A percentile compares a stretch with the other conserved stretches of the same genome.
Evolutionary conservation across 1,139 yeast species (phyloP).

Genomic region (Kurtzmaniella quercitrusa): DNA sequence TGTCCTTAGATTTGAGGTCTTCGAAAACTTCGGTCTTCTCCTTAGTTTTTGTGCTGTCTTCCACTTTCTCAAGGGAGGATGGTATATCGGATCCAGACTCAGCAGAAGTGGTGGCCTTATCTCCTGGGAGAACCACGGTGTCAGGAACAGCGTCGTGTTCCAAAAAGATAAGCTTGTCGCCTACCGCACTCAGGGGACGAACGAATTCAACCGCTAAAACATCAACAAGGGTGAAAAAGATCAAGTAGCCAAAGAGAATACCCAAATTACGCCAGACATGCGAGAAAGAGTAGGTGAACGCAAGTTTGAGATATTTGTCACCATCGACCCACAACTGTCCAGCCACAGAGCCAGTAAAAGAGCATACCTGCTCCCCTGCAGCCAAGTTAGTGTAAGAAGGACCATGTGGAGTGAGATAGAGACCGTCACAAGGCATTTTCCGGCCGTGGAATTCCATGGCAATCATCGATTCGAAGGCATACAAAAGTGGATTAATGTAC

Average conservation of each 20-base stretch:
- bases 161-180: constrained; percentile 54
- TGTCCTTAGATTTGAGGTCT: constrained; percentile 23
- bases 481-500: constrained; percentile 52
- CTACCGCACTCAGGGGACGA: constrained; percentile 51
- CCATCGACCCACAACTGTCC: constrained; percentile 46
- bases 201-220: constrained; percentile 48
- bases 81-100: constrained; percentile 2
- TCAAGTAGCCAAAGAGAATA: constrained; percentile 50
- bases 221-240: constrained; percentile 43
- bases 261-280: constrained; percentile 72
- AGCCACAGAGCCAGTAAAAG: constrained; percentile 43
- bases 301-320: constrained; percentile 40
- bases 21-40: constrained; percentile 29
- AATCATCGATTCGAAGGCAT: constrained; percentile 54
- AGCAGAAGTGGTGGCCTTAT: constrained; percentile 12
- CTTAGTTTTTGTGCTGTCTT: constrained; percentile 31
- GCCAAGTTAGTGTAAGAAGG: constrained; percentile 40
- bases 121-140: constrained; percentile 17
- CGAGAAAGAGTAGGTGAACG: constrained; percentile 34
- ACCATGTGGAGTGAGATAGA: constrained; percentile 46
- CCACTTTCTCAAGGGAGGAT: constrained; percentile 13
- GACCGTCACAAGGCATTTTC: constrained; percentile 44
- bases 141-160: constrained; percentile 46
- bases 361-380: constrained; percentile 43
- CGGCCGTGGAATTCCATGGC: constrained; percentile 55